These are phyloP conservation scores for Trametes sp. DNA, from an alignment of 1,284 basidiomycete genomes.

Conservation along the genomic window DNA sequence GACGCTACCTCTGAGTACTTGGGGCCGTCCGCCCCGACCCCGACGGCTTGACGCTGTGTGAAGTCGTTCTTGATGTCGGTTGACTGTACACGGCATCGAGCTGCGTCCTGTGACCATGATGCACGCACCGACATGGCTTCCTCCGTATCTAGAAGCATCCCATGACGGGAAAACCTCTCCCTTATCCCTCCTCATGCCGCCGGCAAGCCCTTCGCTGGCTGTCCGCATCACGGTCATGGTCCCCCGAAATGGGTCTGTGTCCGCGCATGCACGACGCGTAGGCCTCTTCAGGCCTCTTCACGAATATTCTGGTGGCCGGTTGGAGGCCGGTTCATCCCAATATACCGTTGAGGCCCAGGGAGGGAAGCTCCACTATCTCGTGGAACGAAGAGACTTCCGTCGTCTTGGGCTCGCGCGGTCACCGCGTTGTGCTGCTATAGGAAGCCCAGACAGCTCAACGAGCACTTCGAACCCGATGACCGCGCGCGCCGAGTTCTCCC, in stretches of 20 bases:
- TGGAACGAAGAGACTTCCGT: neutral
- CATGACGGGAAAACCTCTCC: conserved; percentile 12
- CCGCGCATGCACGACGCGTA: neutral
- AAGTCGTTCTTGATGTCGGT: conserved; percentile 16
- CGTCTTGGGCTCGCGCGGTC: conserved; percentile 4
- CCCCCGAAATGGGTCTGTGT: neutral
- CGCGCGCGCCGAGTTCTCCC: no score
- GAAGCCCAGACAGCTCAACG: no score
- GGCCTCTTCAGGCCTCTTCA: neutral
- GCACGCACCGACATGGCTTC: neutral
- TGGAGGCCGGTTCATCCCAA: neutral
- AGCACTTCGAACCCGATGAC: no score
- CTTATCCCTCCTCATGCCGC: neutral
- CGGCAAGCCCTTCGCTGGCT: neutral
- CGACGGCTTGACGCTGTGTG: conserved; percentile 2
- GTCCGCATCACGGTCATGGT: conserved; percentile 14
- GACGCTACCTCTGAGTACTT: neutral
- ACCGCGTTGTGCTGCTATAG: no score
- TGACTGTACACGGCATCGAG: neutral
- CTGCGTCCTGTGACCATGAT: conserved; percentile 11
- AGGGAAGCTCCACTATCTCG: neutral
- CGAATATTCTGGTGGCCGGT: conserved; percentile 10
- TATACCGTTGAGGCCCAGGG: neutral
- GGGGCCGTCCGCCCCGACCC: neutral
- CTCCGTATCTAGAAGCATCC: conserved; percentile 11